These are phyloP conservation scores for Calonectria ilicicola DNA, from an alignment of 2,329 filamentous ascomycete genomes.

Conservation along the genomic window DNA sequence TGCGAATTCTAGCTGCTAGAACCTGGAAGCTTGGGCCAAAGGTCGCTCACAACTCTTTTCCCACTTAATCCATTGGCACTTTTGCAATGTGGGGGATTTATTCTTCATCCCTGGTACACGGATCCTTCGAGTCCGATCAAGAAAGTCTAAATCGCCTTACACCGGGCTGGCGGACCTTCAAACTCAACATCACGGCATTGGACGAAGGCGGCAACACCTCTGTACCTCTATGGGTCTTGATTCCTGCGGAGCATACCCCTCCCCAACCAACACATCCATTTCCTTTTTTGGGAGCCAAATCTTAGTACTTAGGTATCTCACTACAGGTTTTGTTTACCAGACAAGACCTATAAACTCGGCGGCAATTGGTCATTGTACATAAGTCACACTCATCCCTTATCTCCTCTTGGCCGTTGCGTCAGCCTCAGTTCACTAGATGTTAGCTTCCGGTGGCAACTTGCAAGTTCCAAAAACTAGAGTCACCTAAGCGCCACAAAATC, in stretches of 20 bases:
- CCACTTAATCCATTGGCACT: neutral
- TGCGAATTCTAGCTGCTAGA: neutral
- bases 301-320: neutral
- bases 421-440: neutral
- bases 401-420: conserved; percentile 1
- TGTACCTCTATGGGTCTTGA: neutral
- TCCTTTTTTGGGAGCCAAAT: neutral
- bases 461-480: neutral
- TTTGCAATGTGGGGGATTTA: conserved; percentile 14
- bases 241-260: neutral
- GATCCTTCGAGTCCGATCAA: conserved; percentile 12
- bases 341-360: neutral
- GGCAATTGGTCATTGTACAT: neutral
- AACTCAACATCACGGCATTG: conserved; percentile 6
- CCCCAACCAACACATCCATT: neutral
- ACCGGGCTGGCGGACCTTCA: conserved; percentile 4
- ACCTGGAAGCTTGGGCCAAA: neutral
- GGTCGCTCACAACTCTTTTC: neutral
- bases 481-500: neutral
- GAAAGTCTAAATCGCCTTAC: conserved; percentile 25
- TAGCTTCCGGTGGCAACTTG: neutral
- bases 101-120: neutral
- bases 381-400: neutral
- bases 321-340: neutral
- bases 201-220: neutral